phyloP scores from a whole-genome alignment of 2,329 filamentous ascomycete species.

The Aspergillus persii region DNA sequence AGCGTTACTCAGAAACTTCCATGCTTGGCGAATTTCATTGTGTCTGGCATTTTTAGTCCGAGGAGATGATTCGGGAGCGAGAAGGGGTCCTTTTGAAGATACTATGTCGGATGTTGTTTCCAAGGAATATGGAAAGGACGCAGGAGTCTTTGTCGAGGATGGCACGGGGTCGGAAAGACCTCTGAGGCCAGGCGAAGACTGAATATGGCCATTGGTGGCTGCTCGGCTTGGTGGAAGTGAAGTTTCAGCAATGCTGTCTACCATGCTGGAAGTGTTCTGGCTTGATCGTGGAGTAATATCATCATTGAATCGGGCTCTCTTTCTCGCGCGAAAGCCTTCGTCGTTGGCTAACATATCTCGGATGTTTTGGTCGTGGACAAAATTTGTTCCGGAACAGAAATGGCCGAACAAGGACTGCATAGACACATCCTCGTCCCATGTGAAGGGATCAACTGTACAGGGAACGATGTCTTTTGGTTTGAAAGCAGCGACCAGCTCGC shows the following conservation, averaged over 20 bases:
- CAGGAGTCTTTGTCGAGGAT: neutral
- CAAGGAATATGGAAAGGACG: constrained; percentile 6
- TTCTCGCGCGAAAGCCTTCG: constrained; percentile 17
- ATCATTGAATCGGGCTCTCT: constrained; percentile 19
- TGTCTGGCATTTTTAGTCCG: constrained; percentile 17
- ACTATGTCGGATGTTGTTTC: constrained; percentile 9
- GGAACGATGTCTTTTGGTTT: constrained; percentile 75
- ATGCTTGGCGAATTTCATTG: constrained; percentile 25
- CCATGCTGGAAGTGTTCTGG: constrained; percentile 16
- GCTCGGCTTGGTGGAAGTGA: neutral
- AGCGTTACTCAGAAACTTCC: constrained; percentile 21
- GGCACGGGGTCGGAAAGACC: neutral
- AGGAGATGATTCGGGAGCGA: constrained; percentile 2
- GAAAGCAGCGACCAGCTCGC: constrained; percentile 66
- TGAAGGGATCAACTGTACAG: constrained; percentile 66
- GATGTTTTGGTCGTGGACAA: constrained; percentile 66
- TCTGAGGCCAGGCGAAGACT: neutral
- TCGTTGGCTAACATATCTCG: constrained; percentile 31
- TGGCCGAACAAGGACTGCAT: constrained; percentile 70
- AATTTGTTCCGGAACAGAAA: constrained; percentile 60
- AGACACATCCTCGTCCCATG: constrained; percentile 64
- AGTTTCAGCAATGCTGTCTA: constrained; percentile 5
- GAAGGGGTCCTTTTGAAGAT: constrained; percentile 3
- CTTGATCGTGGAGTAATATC: constrained; percentile 20
- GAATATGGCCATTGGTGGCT: neutral